Percentiles rank a stretch among this genome's conserved stretches.
phyloP scores from a whole-genome alignment of 1,284 basidiomycete genomes.

The Tausonia pullulans region DNA sequence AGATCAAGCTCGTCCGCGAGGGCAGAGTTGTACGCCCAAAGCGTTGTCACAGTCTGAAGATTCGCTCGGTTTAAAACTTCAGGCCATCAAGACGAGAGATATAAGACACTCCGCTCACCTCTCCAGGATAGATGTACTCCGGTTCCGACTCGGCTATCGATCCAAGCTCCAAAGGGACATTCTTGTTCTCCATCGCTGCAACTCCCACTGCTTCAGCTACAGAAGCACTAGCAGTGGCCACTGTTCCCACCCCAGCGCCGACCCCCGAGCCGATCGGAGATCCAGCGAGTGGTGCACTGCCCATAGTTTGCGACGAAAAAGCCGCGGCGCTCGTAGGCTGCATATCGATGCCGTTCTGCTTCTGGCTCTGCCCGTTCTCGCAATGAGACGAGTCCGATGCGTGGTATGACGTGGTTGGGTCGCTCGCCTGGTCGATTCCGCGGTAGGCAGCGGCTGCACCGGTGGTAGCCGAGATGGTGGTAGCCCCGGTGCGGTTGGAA shows the following conservation, averaged over 20 bases:
- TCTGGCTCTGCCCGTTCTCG: too few relatives aligned
- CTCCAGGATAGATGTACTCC: neutral
- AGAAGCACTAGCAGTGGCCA: neutral
- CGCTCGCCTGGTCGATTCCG: too few relatives aligned
- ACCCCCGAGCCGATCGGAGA: too few relatives aligned
- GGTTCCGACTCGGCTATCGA: too few relatives aligned
- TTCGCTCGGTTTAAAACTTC: neutral
- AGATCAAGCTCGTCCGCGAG: slow-evolving; percentile 33
- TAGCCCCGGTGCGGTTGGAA: neutral
- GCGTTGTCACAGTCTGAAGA: neutral
- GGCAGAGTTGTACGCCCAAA: slow-evolving; percentile 26
- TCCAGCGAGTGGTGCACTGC: too few relatives aligned
- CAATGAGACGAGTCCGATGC: too few relatives aligned
- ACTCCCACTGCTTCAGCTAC: neutral
- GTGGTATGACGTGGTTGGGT: too few relatives aligned
- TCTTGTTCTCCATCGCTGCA: neutral
- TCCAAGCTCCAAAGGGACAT: neutral
- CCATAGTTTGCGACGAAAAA: too few relatives aligned
- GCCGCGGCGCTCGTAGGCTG: too few relatives aligned
- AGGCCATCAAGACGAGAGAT: neutral
- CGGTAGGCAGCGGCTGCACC: slow-evolving; percentile 15
- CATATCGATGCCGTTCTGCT: too few relatives aligned
- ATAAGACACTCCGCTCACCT: neutral
- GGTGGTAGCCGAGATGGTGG: slow-evolving; percentile 21
- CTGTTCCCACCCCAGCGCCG: too few relatives aligned